These are phyloP conservation scores for Nannizzia gypsea DNA, from an alignment of 2,329 filamentous ascomycete genomes.

Conservation along the genomic window DNA sequence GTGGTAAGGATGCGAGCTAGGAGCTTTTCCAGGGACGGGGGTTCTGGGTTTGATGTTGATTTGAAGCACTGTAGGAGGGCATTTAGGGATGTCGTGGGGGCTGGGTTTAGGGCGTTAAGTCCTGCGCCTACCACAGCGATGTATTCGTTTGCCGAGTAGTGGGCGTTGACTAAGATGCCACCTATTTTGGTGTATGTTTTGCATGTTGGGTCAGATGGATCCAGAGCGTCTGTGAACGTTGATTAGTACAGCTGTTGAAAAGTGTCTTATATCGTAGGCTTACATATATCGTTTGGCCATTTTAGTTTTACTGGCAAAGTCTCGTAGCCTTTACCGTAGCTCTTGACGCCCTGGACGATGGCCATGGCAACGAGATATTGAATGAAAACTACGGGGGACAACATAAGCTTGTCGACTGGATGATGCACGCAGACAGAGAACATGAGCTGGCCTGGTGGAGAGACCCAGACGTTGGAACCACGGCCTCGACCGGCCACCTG, in stretches of 20 bases:
- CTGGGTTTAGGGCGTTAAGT: slow-evolving; percentile 70
- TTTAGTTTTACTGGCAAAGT: slow-evolving; percentile 74
- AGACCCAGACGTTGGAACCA: slow-evolving; percentile 89
- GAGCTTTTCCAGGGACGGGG: slow-evolving; percentile 65
- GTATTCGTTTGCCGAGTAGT: slow-evolving; percentile 64
- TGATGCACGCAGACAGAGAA: slow-evolving; percentile 85
- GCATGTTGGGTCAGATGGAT: slow-evolving; percentile 44
- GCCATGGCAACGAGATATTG: slow-evolving; percentile 89
- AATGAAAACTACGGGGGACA: slow-evolving; percentile 76
- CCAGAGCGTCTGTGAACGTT: slow-evolving; percentile 46
- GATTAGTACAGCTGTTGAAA: background rate
- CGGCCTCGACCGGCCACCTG: slow-evolving; percentile 82
- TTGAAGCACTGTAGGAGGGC: slow-evolving; percentile 45
- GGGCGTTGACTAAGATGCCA: slow-evolving; percentile 82
- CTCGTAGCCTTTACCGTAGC: slow-evolving; percentile 65
- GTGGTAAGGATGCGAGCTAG: slow-evolving; percentile 67
- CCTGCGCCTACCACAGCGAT: slow-evolving; percentile 79
- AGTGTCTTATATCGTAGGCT: too few species aligned
- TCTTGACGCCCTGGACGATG: slow-evolving; percentile 68
- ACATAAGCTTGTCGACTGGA: slow-evolving; percentile 56
- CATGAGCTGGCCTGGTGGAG: slow-evolving; percentile 72
- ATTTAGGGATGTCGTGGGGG: slow-evolving; percentile 78
- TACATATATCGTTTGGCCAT: slow-evolving; percentile 94
- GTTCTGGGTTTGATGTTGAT: slow-evolving; percentile 29
- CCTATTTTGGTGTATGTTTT: slow-evolving; percentile 72